phyloP scores from a whole-genome alignment of 257 asterid genomes.

The Cinchona pubescens region DNA sequence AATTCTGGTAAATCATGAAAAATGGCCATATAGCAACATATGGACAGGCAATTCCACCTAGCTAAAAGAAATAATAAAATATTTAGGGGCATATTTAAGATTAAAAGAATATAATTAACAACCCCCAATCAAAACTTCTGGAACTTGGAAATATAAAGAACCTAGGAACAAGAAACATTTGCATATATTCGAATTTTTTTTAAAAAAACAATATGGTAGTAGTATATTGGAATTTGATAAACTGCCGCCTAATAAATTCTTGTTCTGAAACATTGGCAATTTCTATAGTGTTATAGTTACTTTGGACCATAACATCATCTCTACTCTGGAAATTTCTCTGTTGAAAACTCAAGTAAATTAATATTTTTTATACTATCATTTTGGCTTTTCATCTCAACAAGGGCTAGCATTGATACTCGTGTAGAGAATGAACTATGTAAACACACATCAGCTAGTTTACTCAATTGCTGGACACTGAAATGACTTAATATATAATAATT shows the following conservation, averaged over 20 bases:
- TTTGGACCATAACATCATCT: not conserved
- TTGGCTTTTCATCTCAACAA: conserved; percentile 11
- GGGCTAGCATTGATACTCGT: not conserved
- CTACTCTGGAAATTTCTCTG: not conserved
- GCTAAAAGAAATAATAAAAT: too few species aligned
- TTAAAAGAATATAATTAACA: too few species aligned
- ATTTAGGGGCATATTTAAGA: too few species aligned
- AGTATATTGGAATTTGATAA: conserved; percentile 6
- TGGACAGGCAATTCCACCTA: not conserved
- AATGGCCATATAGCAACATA: conserved; percentile 1
- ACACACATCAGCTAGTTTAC: not conserved
- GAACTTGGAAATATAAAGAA: too few species aligned
- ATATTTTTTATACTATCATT: conserved; percentile 15
- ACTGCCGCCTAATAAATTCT: not conserved
- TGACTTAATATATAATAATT: too few species aligned
- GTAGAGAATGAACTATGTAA: not conserved
- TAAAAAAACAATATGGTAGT: too few species aligned
- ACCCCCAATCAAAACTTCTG: too few species aligned
- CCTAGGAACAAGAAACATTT: conserved; percentile 4
- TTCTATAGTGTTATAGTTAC: not conserved
- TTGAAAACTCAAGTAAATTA: not conserved
- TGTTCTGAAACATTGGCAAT: not conserved
- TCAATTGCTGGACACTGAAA: too few species aligned
- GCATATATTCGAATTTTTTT: not conserved
- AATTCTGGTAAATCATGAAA: not conserved